Evolutionary conservation across 139 green algal genomes (phyloP), one percentile per base, ranked within the genome.

Genomic region (Chlamydomonas sp.): DNA sequence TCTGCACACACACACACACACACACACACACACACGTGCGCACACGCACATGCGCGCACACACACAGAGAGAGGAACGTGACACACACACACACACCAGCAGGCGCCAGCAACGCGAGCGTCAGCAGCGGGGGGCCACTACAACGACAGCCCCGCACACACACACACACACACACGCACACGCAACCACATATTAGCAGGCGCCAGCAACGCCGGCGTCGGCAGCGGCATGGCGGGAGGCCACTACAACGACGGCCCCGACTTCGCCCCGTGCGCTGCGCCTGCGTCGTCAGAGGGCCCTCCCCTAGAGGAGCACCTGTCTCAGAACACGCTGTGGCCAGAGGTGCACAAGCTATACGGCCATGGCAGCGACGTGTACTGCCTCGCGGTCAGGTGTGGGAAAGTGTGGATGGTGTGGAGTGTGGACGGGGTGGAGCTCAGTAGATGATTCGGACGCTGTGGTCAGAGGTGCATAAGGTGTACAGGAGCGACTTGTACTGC

Each of bases 341-440:
- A 97, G 65, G 75, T 84, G 13, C 77, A 83, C 62, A 99, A 99
- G 88, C 85, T 99, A 68, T 98, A 97, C 70, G 94, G 94, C 10
- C 94, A 99, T 71, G 94, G 91, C 33, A 94, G 96, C 79, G 87
- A 97, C 31, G 57, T 97, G 22, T 90, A 83, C 73, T 85, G 77
- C 70, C 10, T 90, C 43, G 84, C 87, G 1, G 83, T 84, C 22
- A 78, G 83, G 49, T 83, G 86, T 3, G 66, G 36, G 2, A 90
- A 90, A 2, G 35, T 58, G 16, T 73, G 79, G 30, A 58, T 96
- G 8, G 91, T 85, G n/a, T 91, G 84, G 2, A 86, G 77, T 96
- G 35, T 90, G 85, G 78, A 48, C 95, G 47, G 95, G 90, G 90
- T 78, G 90, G 73, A 87, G 74, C 0, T 13, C 50, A 22, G 74